Evolutionary conservation across 2,329 filamentous ascomycete genomes (phyloP).

Genomic region (Ilyonectria destructans): DNA sequence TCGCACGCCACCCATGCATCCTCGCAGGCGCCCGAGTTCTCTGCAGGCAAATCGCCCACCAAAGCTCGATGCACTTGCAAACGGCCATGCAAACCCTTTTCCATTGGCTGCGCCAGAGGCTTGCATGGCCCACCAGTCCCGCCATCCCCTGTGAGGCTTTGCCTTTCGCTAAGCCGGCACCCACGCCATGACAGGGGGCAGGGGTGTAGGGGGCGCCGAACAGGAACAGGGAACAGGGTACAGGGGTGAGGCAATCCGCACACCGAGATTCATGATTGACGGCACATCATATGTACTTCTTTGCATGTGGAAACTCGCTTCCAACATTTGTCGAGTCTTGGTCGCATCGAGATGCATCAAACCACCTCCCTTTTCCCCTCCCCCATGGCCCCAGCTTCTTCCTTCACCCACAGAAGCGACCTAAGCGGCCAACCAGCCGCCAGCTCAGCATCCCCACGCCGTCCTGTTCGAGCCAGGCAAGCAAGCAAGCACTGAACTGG

Average conservation of each 20-base stretch:
- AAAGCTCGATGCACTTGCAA: slow-evolving; percentile 40
- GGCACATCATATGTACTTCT: slow-evolving; percentile 19
- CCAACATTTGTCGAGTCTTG: slow-evolving; percentile 7
- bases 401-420: not conserved
- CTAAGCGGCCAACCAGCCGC: slow-evolving; percentile 15
- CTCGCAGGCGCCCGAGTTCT: slow-evolving; percentile 27
- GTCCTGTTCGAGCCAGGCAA: not conserved
- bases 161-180: slow-evolving; percentile 36
- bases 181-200: slow-evolving; percentile 36
- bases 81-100: slow-evolving; percentile 29
- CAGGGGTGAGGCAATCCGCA: slow-evolving; percentile 33
- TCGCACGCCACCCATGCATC: slow-evolving; percentile 37
- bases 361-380: not conserved
- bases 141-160: slow-evolving; percentile 36
- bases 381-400: slow-evolving; percentile 1
- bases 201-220: slow-evolving; percentile 24
- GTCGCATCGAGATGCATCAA: not conserved
- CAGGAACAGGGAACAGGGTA: slow-evolving; percentile 16
- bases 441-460: slow-evolving; percentile 8
- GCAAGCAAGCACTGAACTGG: slow-evolving; percentile 18
- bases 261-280: slow-evolving; percentile 44
- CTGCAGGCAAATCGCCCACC: slow-evolving; percentile 26
- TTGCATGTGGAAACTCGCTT: slow-evolving; percentile 26
- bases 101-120: slow-evolving; percentile 36
- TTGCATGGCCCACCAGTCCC: slow-evolving; percentile 31